Percentiles rank a stretch among this genome's conserved stretches.
These are phyloP conservation scores for Flagelloscypha sp. DNA, from an alignment of 768 basidiomycete genomes.

Conservation along the genomic window DNA sequence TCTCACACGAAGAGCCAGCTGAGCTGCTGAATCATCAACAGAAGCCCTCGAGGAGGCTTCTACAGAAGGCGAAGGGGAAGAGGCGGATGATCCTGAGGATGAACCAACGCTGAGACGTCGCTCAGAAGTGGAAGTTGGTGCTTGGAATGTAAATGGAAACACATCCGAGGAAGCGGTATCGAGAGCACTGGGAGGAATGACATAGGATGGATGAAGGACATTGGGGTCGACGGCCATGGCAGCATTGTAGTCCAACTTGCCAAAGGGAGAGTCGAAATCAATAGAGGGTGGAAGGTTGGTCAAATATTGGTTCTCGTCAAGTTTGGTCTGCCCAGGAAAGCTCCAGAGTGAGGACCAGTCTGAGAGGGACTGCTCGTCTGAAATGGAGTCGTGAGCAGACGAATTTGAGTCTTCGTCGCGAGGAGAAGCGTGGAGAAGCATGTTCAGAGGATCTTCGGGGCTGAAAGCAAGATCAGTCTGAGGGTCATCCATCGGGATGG, in stretches of 20 bases:
- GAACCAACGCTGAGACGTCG: slow-evolving; percentile 26
- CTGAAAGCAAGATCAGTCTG: slow-evolving; percentile 40
- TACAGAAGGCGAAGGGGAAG: slow-evolving; percentile 13
- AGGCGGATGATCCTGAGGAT: slow-evolving; percentile 9
- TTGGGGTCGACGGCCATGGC: slow-evolving; percentile 58
- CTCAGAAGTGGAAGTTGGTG: slow-evolving; percentile 14
- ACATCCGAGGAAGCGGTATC: slow-evolving; percentile 15
- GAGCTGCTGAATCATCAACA: slow-evolving; percentile 20
- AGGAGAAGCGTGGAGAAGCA: slow-evolving; percentile 42
- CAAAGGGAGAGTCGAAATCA: slow-evolving; percentile 31
- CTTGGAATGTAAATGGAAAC: slow-evolving; percentile 38
- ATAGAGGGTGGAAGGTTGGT: slow-evolving; percentile 34
- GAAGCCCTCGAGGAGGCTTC: slow-evolving; percentile 13
- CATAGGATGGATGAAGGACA: slow-evolving; percentile 42
- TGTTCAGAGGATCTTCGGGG: slow-evolving; percentile 49
- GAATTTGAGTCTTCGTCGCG: slow-evolving; percentile 22
- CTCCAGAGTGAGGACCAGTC: slow-evolving; percentile 53
- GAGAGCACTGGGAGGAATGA: slow-evolving; percentile 9
- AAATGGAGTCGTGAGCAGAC: slow-evolving; percentile 26
- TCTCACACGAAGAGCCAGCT: slow-evolving; percentile 41
- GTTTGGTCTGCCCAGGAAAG: slow-evolving; percentile 14
- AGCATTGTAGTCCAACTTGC: slow-evolving; percentile 58
- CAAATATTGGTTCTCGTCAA: slow-evolving; percentile 21
- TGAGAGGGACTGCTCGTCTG: slow-evolving; percentile 24
- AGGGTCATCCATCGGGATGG: too few relatives aligned